Evolutionary conservation across 1,284 basidiomycete species (phyloP), one percentile per base, ranked within the genome.

Genomic region (Albatrellus sp.): DNA sequence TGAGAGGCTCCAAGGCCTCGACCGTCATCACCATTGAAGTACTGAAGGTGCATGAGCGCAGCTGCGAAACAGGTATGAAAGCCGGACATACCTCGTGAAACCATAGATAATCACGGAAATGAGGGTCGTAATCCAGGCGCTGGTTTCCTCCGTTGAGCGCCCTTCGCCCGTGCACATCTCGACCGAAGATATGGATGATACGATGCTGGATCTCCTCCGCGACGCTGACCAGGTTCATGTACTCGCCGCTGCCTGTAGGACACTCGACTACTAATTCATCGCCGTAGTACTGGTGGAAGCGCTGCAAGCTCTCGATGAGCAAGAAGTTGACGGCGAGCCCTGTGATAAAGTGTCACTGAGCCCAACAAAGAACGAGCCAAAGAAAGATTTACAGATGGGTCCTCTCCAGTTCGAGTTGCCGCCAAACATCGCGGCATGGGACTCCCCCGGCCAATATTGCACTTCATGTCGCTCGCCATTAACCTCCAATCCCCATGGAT

Each of bases 151-250:
- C 93, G 59, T 98, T 98, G 40, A 84, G 87, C 1, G 94, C 90
- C 36, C 94, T 73, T 49, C 77, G 75, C 10, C 92, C 92, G 49
- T 90, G 73, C 49, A 76, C 67, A 60, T 98, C 94, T 34, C 91
- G 79, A 17, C 87, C 81, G 60, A 98, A 98, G 56, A 98, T 90
- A 61, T 97, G 90, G 47, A 98, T 97, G 52, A 98, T 81, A 5
- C 94, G 83, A 60, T 98, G 92, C 60, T 97, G 93, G 47, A 98
- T 90, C 63, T 98, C 94, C 58, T 97, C 93, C 1, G 94, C 92
- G 10, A 93, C 90, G 45, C 80, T 77, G 10, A 85, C 90, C 10
- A 98, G 76, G 58, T 92, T 90, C 90, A 97, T 93, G 64, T 84
- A 90, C 56, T 96, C 91, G 16, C 94, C 94, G 50, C 84, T 89